Percentiles rank a stretch among this genome's conserved stretches.
Conservation (phyloP, 1,139 yeast genomes). For the Zhuliangozyma blackwelliae region DNA sequence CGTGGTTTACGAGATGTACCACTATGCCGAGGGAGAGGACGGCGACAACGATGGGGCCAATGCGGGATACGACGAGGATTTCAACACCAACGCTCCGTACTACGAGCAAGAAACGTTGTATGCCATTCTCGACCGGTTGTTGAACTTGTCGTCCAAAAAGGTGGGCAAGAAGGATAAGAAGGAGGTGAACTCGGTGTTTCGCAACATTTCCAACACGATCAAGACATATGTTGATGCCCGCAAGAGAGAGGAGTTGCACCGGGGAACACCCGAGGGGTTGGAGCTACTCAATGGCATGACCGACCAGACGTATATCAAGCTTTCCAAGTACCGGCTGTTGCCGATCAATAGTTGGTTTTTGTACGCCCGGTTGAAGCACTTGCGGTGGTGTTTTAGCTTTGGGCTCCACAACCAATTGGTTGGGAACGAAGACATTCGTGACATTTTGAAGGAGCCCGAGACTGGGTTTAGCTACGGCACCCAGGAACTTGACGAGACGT, state of each 20-base stretch:
- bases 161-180: conserved; percentile 60
- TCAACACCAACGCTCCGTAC: conserved; percentile 50
- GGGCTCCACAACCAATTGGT: conserved; percentile 63
- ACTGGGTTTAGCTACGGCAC: conserved; percentile 30
- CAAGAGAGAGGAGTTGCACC: conserved; percentile 34
- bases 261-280: conserved; percentile 34
- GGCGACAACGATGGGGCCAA: conserved; percentile 14
- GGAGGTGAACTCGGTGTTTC: conserved; percentile 57
- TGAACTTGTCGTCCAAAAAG: conserved; percentile 52
- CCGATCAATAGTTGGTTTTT: conserved; percentile 67
- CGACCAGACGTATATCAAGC: conserved; percentile 47
- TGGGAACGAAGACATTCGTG: conserved; percentile 43
- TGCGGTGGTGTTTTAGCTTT: conserved; percentile 69
- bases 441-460: conserved; percentile 40
- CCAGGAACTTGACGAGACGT: conserved; percentile 9
- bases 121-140: conserved; percentile 40
- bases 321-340: conserved; percentile 53
- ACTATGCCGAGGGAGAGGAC: conserved; percentile 36
- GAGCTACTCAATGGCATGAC: conserved; percentile 35
- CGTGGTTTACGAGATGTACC: conserved; percentile 55
- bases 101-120: conserved; percentile 53
- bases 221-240: conserved; percentile 38
- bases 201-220: conserved; percentile 55
- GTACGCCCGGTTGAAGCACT: conserved; percentile 54
- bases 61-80: conserved; percentile 37